phyloP scores from a whole-genome alignment of 371 early-diverging fungal species.

The Circinella minor region DNA sequence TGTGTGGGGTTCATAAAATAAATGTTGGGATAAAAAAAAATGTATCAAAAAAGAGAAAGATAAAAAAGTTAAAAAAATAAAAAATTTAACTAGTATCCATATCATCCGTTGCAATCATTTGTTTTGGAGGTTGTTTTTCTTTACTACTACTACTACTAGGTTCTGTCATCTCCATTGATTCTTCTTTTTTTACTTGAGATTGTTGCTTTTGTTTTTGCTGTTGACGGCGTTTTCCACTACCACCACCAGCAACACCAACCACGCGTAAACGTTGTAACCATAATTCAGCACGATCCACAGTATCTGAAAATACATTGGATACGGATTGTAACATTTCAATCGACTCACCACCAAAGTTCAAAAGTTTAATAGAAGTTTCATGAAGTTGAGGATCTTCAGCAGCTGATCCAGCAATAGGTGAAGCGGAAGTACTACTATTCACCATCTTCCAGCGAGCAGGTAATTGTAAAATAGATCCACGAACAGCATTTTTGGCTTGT shows the following conservation, averaged over 20 bases:
- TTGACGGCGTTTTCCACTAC: neutral
- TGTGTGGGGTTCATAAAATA: no score
- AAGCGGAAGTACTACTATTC: constrained; percentile 39
- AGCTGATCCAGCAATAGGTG: constrained; percentile 24
- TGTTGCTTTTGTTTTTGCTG: constrained; percentile 12
- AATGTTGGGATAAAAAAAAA: neutral
- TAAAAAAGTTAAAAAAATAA: neutral
- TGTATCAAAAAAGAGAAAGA: neutral
- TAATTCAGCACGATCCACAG: constrained; percentile 81
- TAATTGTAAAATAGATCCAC: constrained; percentile 84
- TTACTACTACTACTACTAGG: neutral
- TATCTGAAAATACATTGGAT: constrained; percentile 79
- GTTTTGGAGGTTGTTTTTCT: neutral
- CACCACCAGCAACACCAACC: constrained; percentile 44
- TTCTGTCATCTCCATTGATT: constrained; percentile 5
- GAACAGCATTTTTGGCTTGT: constrained; percentile 81
- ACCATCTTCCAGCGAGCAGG: constrained; percentile 84
- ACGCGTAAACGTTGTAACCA: constrained; percentile 68
- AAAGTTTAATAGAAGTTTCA: constrained; percentile 50
- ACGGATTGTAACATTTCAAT: constrained; percentile 82
- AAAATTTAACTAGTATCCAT: constrained; percentile 6
- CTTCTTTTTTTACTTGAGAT: constrained; percentile 1
- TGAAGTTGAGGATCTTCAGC: constrained; percentile 40
- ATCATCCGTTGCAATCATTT: neutral
- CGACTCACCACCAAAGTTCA: constrained; percentile 84